Base-by-base conservation (phyloP, 495 filamentous ascomycete genomes). In the Cryomyces antarcticus region DNA sequence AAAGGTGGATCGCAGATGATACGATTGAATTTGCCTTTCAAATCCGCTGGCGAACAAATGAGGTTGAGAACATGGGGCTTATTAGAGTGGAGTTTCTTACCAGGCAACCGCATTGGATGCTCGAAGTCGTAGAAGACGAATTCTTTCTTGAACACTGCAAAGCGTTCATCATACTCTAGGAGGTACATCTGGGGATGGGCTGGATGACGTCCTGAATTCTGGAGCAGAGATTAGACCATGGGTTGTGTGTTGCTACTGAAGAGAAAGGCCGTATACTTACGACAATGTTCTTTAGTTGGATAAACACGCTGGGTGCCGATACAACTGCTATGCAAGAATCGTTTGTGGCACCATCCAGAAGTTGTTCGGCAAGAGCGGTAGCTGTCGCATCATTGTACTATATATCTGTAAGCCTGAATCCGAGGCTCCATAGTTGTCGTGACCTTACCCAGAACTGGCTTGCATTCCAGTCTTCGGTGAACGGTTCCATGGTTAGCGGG, bases 1-100 rank as follows among this genome's bases (percentile, higher is more conserved):
- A 87, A 88, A 2, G 82, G 82, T 0, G 82, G 82, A 57, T 88
- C 82, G 46, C 68, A 69, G 44, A 85, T 73, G 43, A 87, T 67
- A 37, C 73, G 63, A 56, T 82, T 72, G 33, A 72, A 72, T 30
- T 53, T 62, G 13, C 70, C 73, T 52, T 82, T 82, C 24, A 86
- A 53, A 10, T 72, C 55, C 4, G 52, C 62, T 67, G 35, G 45
- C 4, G 28, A 31, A 12, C 41, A 0, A 13, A 12, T 12, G 7
- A 28, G 11, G 1, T 10, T 11, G 7, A 31, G 10, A 42, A 27
- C n/a, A 7, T 42, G 11, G 33, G 1, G 9, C 6, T 17, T 7
- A 5, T 30, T 38, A n/a, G 34, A 28, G 39, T 27, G 13, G 30
- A 28, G 6, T 5, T 5, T 61, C 61, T 39, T 42, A 73, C 71